phyloP scores from a whole-genome alignment of 805 yeast species.

The Maudiozyma bulderi region DNA sequence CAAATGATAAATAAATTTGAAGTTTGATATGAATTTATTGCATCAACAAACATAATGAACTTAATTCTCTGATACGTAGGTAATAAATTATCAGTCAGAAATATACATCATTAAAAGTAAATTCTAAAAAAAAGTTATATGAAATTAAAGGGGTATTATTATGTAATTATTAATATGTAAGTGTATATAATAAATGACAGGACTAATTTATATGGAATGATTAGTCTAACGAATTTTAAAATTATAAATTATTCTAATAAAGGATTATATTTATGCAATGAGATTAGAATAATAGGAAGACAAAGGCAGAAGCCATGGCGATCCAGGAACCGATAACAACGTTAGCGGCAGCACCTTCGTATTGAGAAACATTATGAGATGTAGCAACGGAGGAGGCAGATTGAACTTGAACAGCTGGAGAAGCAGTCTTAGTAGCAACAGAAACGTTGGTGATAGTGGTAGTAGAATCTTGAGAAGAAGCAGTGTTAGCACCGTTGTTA shows the following conservation, averaged over 20 bases:
- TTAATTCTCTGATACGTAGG: too few relatives aligned
- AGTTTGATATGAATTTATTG: too few relatives aligned
- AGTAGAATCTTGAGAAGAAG: not conserved
- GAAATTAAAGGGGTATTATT: not conserved
- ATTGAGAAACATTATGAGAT: not conserved
- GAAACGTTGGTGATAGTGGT: not conserved
- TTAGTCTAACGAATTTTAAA: not conserved
- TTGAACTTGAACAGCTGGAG: not conserved
- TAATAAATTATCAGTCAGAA: too few relatives aligned
- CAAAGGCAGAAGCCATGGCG: slow-evolving; percentile 3
- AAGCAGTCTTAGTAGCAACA: slow-evolving; percentile 1
- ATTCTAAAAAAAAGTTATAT: not conserved
- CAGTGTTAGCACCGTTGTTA: not conserved
- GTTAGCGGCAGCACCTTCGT: slow-evolving; percentile 3
- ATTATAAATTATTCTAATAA: not conserved
- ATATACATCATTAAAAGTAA: not conserved
- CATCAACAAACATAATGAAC: too few relatives aligned
- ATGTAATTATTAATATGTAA: not conserved
- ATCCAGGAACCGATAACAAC: slow-evolving; percentile 2
- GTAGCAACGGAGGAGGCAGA: not conserved
- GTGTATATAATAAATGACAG: not conserved
- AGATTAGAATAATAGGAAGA: slow-evolving; percentile 2
- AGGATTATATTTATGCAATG: not conserved
- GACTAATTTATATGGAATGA: not conserved
- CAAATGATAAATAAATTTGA: too few relatives aligned